Percentiles rank a stretch among this genome's conserved stretches.
Conservation (phyloP, 306 rosid genomes). For the Inga laurina region DNA sequence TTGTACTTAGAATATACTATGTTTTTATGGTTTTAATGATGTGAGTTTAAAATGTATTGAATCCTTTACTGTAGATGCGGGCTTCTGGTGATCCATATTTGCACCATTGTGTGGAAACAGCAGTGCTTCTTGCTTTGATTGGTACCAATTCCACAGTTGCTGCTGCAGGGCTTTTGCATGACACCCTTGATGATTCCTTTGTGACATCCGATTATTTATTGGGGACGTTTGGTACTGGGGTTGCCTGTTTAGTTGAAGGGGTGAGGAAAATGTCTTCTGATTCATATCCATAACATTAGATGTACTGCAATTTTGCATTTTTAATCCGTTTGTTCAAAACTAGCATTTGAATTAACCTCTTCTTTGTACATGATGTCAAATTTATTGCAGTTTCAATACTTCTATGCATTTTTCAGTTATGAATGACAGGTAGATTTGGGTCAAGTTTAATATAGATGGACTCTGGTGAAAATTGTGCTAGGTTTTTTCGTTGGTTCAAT, state of each 20-base stretch:
- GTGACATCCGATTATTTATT: conserved; percentile 67
- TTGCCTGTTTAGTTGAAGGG: conserved; percentile 89
- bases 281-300: conserved; percentile 8
- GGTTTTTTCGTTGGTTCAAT: background rate
- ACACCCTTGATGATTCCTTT: conserved; percentile 86
- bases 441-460: no score
- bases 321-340: conserved; percentile 21
- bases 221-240: conserved; percentile 74
- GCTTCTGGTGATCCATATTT: conserved; percentile 94
- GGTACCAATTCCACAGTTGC: conserved; percentile 91
- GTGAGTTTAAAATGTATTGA: conserved; percentile 15
- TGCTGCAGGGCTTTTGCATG: conserved; percentile 98
- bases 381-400: background rate
- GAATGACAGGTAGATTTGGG: no score
- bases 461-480: background rate
- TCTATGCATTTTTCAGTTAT: background rate
- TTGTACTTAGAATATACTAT: background rate
- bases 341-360: background rate
- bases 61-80: conserved; percentile 58
- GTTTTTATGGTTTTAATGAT: conserved; percentile 17
- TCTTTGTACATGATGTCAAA: background rate
- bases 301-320: conserved; percentile 11
- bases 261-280: conserved; percentile 53
- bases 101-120: conserved; percentile 96
- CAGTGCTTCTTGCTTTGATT: conserved; percentile 82